Conservation (phyloP, 2,329 filamentous ascomycete genomes). For the Cladosporium sp. region DNA sequence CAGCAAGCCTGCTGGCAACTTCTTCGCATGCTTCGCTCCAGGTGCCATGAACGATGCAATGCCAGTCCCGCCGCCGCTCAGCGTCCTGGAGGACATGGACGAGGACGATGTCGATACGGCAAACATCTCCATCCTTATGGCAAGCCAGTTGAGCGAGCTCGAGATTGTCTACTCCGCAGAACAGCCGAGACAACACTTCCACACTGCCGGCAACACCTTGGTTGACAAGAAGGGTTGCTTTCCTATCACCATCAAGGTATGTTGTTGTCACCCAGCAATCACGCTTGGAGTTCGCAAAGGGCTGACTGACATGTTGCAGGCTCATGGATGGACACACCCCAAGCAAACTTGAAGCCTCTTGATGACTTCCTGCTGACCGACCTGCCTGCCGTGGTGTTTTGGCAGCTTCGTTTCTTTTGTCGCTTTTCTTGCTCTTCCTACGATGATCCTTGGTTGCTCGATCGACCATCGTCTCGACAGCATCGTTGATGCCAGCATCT, state of each 20-base stretch:
- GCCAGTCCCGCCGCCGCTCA: not conserved
- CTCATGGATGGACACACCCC: not conserved
- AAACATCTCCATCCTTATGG: too few relatives aligned
- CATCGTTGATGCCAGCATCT: not conserved
- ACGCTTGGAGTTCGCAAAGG: too few relatives aligned
- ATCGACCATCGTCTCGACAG: not conserved
- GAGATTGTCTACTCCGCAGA: not conserved
- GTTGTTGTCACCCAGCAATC: not conserved
- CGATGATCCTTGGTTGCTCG: not conserved
- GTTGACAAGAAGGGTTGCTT: not conserved
- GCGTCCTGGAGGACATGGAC: too few relatives aligned
- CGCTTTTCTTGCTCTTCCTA: constrained; percentile 1
- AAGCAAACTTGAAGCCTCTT: not conserved
- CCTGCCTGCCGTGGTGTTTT: not conserved
- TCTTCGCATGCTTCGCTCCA: not conserved
- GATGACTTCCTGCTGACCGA: not conserved
- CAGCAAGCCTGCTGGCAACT: not conserved
- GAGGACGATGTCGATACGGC: too few relatives aligned
- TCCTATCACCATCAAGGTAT: not conserved
- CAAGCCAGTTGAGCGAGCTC: too few relatives aligned
- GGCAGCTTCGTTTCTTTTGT: not conserved
- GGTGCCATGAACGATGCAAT: not conserved
- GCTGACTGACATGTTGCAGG: not conserved
- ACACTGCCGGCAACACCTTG: not conserved
- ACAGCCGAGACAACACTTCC: not conserved